These are phyloP conservation scores for Triticum aestivum DNA, from an alignment of 176 grass and related monocot species.

Conservation along the genomic window IWGSC_CS_RefSeq_v2.1 NC_057809.1:562242493-562242992, in stretches of 20 bases:
- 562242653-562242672: neutral
- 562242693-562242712: neutral
- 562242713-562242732: neutral
- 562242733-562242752: conserved; percentile 1
- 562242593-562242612: neutral
- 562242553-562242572: neutral
- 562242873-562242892: conserved; percentile 93
- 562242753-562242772: conserved; percentile 30
- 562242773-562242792: conserved; percentile 96
- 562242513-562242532: neutral
- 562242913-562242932: conserved; percentile 1
- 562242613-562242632: conserved; percentile 1
- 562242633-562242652: neutral
- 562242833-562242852: conserved; percentile 94
- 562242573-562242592: neutral
- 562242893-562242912: conserved; percentile 14
- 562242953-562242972: neutral
- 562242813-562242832: conserved; percentile 84
- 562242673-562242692: neutral
- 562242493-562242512: neutral
- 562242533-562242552: neutral
- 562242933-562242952: neutral
- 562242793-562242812: conserved; percentile 99
- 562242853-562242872: conserved; percentile 99
- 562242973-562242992: conserved; percentile 18